Conservation (phyloP, 495 filamentous ascomycete species). For the Achaetomiella virescens region DNA sequence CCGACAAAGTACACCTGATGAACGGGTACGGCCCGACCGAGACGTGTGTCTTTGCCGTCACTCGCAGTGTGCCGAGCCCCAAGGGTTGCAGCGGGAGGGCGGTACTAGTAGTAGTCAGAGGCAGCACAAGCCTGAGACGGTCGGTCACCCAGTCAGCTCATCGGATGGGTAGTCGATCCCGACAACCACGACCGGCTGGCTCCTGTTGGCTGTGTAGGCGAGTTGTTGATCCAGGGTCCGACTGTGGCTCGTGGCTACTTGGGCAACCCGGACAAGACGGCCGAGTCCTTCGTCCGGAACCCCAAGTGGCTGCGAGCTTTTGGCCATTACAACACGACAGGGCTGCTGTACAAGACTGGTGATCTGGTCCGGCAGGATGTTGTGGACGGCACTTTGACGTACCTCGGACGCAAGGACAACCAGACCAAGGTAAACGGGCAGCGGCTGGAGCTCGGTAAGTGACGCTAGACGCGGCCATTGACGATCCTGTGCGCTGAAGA, state of each 20-base stretch:
- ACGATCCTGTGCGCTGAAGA: no score
- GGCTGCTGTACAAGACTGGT: constrained; percentile 60
- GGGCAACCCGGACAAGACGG: constrained; percentile 55
- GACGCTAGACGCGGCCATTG: no score
- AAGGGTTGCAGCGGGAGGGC: no score
- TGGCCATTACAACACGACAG: no score
- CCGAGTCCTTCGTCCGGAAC: constrained; percentile 41
- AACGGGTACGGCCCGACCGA: constrained; percentile 54
- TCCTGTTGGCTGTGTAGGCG: constrained; percentile 63
- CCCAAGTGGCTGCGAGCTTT: constrained; percentile 15
- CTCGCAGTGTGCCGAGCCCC: no score
- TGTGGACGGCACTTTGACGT: constrained; percentile 48
- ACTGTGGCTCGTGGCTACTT: constrained; percentile 57
- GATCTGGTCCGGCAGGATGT: constrained; percentile 52
- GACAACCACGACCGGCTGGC: constrained; percentile 50
- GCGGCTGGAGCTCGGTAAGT: constrained; percentile 38
- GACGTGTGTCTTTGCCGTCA: no score
- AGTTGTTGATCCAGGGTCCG: constrained; percentile 67
- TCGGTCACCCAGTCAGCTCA: no score
- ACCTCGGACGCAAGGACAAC: constrained; percentile 36
- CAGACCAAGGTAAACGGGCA: constrained; percentile 38
- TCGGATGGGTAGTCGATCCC: constrained; percentile 53
- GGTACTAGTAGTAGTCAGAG: no score
- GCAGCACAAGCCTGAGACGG: no score
- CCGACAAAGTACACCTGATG: constrained; percentile 35